Evolutionary conservation across 768 basidiomycete genomes (phyloP).

Genomic region (Pholiota molesta): DNA sequence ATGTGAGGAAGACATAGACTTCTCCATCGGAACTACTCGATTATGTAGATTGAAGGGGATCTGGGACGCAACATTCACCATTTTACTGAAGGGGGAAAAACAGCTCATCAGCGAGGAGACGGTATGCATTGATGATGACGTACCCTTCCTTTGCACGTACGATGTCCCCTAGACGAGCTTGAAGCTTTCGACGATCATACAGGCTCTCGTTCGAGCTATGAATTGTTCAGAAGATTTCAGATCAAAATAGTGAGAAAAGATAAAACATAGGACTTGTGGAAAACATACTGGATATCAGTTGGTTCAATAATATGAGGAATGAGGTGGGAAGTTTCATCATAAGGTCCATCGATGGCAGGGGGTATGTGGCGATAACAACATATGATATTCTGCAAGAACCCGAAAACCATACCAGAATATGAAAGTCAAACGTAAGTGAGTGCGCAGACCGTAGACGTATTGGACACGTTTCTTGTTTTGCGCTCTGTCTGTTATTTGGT

Average conservation of each 20-base stretch:
- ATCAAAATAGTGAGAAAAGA: conserved; percentile 8
- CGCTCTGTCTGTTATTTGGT: not conserved
- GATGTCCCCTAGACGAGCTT: conserved; percentile 57
- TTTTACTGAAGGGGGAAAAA: conserved; percentile 46
- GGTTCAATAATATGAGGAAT: conserved; percentile 34
- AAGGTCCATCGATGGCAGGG: conserved; percentile 16
- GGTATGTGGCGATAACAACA: conserved; percentile 26
- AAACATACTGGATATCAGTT: conserved; percentile 28
- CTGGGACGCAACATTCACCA: conserved; percentile 68
- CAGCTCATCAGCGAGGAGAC: conserved; percentile 5
- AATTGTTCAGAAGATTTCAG: not conserved
- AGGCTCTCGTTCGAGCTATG: conserved; percentile 26
- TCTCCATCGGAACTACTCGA: conserved; percentile 28
- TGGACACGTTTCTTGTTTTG: not conserved
- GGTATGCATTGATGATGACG: conserved; percentile 22
- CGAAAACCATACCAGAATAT: conserved; percentile 24
- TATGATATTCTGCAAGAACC: conserved; percentile 26
- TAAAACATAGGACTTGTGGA: conserved; percentile 14
- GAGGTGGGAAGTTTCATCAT: conserved; percentile 34
- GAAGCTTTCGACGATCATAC: conserved; percentile 53
- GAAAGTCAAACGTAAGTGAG: conserved; percentile 1
- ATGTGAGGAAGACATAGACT: conserved; percentile 30
- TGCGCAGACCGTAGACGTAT: not conserved
- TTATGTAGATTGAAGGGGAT: conserved; percentile 65
- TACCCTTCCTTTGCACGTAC: conserved; percentile 67